Percentiles rank a stretch among this genome's conserved stretches.
These are phyloP conservation scores for Kwoniella botswanensis DNA, from an alignment of 768 basidiomycete genomes.

Conservation along the genomic window DNA sequence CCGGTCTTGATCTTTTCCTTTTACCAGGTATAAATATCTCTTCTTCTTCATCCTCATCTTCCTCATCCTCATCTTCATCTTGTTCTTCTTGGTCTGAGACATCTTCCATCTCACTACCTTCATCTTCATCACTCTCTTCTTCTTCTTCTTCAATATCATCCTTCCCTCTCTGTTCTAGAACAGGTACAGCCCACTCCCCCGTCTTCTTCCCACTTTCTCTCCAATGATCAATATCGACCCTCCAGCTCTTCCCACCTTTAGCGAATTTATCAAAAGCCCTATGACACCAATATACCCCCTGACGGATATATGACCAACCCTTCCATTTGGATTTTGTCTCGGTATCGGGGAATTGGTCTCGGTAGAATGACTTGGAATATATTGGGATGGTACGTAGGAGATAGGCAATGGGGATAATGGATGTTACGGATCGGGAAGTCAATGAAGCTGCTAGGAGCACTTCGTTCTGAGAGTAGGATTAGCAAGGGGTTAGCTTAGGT, in stretches of 20 bases:
- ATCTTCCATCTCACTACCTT: conserved; percentile 22
- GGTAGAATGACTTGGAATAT: conserved; percentile 45
- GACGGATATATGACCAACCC: conserved; percentile 48
- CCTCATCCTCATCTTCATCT: conserved; percentile 26
- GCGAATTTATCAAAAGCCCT: conserved; percentile 51
- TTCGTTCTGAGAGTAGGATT: conserved; percentile 45
- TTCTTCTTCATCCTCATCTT: conserved; percentile 48
- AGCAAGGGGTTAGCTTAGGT: not conserved
- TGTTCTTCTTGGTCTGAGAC: conserved; percentile 33
- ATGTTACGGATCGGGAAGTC: conserved; percentile 43
- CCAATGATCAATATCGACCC: conserved; percentile 50
- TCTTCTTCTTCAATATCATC: conserved; percentile 17
- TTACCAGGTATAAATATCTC: not conserved
- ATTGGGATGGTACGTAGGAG: conserved; percentile 43
- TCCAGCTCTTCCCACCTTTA: conserved; percentile 42
- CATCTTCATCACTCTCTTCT: conserved; percentile 22
- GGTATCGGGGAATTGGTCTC: conserved; percentile 38
- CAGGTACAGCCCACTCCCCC: conserved; percentile 35
- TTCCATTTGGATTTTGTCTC: conserved; percentile 33
- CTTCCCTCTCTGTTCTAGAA: conserved; percentile 8
- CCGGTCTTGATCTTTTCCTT: conserved; percentile 9
- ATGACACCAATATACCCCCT: conserved; percentile 51
- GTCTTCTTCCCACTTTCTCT: conserved; percentile 39
- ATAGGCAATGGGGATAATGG: conserved; percentile 41
- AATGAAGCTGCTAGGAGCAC: conserved; percentile 52